These are phyloP conservation scores for Nicotiana attenuata DNA, from an alignment of 257 asterid genomes.

Conservation along the genomic window DNA sequence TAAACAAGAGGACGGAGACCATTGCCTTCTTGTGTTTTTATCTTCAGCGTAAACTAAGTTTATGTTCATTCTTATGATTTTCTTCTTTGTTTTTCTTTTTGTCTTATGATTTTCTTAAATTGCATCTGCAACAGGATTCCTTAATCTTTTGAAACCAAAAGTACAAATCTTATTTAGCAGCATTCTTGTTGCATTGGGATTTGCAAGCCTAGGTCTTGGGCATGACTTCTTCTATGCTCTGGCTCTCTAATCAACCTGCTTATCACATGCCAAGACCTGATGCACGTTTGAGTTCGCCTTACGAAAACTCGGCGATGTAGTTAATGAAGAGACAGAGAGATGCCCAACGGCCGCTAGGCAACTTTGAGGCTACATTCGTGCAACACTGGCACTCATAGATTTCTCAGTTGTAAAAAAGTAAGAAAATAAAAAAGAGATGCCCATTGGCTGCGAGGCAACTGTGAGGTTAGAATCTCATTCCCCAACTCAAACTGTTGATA, in stretches of 20 bases:
- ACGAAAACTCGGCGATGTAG: not conserved
- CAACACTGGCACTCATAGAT: no score
- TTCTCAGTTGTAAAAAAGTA: no score
- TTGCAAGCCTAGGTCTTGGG: constrained; percentile 16
- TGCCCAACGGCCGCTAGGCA: not conserved
- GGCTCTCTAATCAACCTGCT: constrained; percentile 8
- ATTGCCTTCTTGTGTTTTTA: not conserved
- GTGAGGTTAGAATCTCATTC: not conserved
- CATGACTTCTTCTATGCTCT: constrained; percentile 21
- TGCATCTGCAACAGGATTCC: constrained; percentile 12
- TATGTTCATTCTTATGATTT: not conserved
- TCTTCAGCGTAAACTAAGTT: not conserved
- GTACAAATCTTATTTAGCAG: not conserved
- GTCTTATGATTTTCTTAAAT: not conserved
- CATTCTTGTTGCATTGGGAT: constrained; percentile 8
- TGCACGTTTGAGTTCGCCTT: not conserved
- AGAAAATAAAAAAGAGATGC: not conserved
- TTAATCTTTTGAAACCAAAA: constrained; percentile 8
- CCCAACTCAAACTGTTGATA: not conserved
- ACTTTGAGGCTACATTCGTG: not conserved
- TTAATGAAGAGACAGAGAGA: not conserved
- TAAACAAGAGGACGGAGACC: not conserved
- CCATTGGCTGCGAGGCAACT: not conserved
- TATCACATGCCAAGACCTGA: not conserved
- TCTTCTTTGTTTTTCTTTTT: no score